Base-by-base conservation (phyloP, 345 rosid species). In the Streptanthus diversifolius region DNA sequence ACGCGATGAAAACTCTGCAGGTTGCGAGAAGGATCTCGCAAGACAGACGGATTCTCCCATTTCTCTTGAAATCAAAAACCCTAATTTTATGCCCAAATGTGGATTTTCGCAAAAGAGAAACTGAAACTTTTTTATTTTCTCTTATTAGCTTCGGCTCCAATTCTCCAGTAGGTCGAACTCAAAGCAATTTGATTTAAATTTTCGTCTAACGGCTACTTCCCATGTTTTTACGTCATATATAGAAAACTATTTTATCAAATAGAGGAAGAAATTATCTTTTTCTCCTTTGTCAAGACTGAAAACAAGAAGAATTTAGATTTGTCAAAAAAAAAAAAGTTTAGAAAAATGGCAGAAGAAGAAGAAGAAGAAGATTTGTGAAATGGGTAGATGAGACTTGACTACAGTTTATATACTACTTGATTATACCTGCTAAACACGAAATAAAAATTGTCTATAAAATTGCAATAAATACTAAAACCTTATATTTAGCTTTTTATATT, bases 1-100 rank as follows among this genome's bases (percentile, higher is more conserved):
- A 58, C 74, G 83, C 29, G 85, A 84, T 29, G 88, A 81, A 59
- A 62, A 43, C 35, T 68, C 84, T 17, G 90, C 75, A 54, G 96
- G 96, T 69, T 89, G 97, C 74, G 99, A 89, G 75, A 91, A 88
- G 1, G 96, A 90, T 84, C 95, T 87, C 79, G 67, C 47, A 25
- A 91, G 88, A 77, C 86, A 83, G 12, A 62, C 48, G 40, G 80
- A 54, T 64, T 76, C 80, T 10, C 71, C 75, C 80, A 76, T 74
- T 47, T 41, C 32, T n/a, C 55, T 19, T 68, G 27, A 30, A 2
- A 60, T 41, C n/a, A 44, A 45, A 30, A 69, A 62, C 70, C 70
- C 74, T 69, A 76, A 60, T 57, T 74, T 33, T 57, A 33, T 57
- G 25, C 62, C 67, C 60, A 66, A 74, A 67, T 67, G 56, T 62